A percentile compares a stretch with the other conserved stretches of the same genome.
Evolutionary conservation across 202 grass and related monocot genomes (phyloP).

Genomic region (Setaria viridis): DNA sequence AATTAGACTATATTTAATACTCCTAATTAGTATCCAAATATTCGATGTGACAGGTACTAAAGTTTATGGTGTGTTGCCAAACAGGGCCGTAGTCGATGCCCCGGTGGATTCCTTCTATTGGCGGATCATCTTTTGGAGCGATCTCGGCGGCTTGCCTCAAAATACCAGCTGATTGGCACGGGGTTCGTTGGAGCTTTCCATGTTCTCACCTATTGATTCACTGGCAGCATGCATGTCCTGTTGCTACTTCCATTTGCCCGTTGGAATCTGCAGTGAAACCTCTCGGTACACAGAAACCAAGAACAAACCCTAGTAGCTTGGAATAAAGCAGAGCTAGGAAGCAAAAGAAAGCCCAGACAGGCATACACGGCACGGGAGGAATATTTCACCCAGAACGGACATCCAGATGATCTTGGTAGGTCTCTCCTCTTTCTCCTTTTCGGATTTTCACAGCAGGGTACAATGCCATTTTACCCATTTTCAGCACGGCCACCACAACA

Average conservation of each 20-base stretch:
- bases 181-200: constrained; percentile 30
- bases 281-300: not conserved
- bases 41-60: too few relatives aligned
- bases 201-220: not conserved
- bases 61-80: too few relatives aligned
- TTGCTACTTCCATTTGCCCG: constrained; percentile 24
- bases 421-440: not conserved
- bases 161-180: constrained; percentile 25
- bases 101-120: constrained; percentile 49
- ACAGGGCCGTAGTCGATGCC: constrained; percentile 37
- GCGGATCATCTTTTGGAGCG: constrained; percentile 67
- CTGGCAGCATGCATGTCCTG: not conserved
- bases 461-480: not conserved
- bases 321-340: not conserved
- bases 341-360: not conserved
- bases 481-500: not conserved
- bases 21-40: too few relatives aligned
- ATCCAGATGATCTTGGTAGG: not conserved
- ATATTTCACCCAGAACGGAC: not conserved
- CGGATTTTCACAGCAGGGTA: too few relatives aligned
- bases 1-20: too few relatives aligned
- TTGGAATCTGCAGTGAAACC: constrained; percentile 39
- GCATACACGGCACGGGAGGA: not conserved
- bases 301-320: not conserved
- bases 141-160: constrained; percentile 35